Base-by-base conservation (phyloP, 345 rosid genomes). In the Gynandropsis gynandra region DNA sequence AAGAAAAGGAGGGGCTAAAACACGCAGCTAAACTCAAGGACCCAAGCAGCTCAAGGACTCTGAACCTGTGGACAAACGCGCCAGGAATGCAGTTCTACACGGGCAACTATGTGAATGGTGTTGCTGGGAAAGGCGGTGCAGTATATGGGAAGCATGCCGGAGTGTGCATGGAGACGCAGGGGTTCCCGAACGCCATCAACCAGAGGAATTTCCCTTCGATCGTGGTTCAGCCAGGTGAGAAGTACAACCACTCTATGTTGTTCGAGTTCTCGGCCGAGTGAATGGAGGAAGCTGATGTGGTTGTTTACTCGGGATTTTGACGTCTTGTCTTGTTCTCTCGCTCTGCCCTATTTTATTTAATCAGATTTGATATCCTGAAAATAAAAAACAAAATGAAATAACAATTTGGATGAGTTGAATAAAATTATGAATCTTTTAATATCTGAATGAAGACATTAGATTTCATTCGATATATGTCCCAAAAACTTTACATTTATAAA, bases 1-100 rank as follows among this genome's bases (percentile, higher is more conserved):
- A 84, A 46, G 85, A 80, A 66, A 80, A 80, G 37, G 68, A 51
- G 0, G 93, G 95, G 16, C 52, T 92, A 69, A 84, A 72, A 63
- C 87, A 62, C 18, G 96, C 86, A 7, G 95, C 76, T 0, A 87
- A 65, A 59, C 54, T 84, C 46, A 84, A 74, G 66, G 81, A 87
- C 11, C 79, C 81, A 11, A 69, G 63, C 0, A 72, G 84, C 74
- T 73, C 81, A 4, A 80, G 96, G 68, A 95, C 80, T 13, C 56
- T 90, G 56, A 69, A 80, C 62, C 54, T 90, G 62, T 90, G 98
- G 98, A 90, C 89, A 11, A 62, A 79, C 71, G 80, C 75, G 3
- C 98, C 95, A 0, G 96, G 96, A 17, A 71, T 90, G 89, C 96
- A 87, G 72, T 87, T 84, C 54, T 90, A 90, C 65, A 84, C 95